Base-by-base conservation (phyloP, 805 yeast species). In the Suhomyces emberorum region DNA sequence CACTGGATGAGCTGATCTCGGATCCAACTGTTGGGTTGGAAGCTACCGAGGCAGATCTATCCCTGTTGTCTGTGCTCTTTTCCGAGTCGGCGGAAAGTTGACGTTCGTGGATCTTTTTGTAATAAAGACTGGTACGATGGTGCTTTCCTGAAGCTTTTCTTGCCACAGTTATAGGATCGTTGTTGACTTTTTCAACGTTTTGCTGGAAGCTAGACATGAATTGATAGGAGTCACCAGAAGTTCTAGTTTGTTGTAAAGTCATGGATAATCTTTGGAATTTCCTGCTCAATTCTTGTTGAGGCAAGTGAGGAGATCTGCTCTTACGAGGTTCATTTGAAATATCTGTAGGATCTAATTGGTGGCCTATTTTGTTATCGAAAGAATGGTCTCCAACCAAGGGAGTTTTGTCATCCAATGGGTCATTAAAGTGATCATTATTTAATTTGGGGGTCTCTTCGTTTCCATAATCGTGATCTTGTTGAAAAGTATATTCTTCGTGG, bases 181-280 rank as follows among this genome's bases (percentile, higher is more conserved):
- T 38, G 35, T 59, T 55, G 15, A 50, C 59, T 32, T 51, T 47
- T 28, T 60, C 55, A 12, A 63, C 63, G 39, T 69, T 68, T 41
- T 63, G 63, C 39, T 61, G 68, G 44, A 69, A 68, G 11, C 56
- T 47, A 31, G 47, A 55, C 55, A 65, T 61, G 41, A 69, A 69
- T 27, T 57, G 51, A 35, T 62, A 52, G 2, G 72, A 67, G 38
- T 66, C 72, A n/a, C 59, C 59, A 4, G 73, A 60, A 0, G 67
- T 55, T 22, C 49, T 47, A 3, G 59, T 46, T 11, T 57, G 57
- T 35, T 60, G 66, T 17, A 69, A 45, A 1, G 72, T 65, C 32
- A 54, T 41, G 1, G 69, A 61, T 14, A 69, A 52, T 14, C 73
- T 31, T 32, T 61, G 60, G 39, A 69, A 69, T 39, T 64, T 65